Percentiles rank a stretch among this genome's conserved stretches.
These are phyloP conservation scores for Rossbeevera mucosa DNA, from an alignment of 768 basidiomycete genomes.

Conservation along the genomic window DNA sequence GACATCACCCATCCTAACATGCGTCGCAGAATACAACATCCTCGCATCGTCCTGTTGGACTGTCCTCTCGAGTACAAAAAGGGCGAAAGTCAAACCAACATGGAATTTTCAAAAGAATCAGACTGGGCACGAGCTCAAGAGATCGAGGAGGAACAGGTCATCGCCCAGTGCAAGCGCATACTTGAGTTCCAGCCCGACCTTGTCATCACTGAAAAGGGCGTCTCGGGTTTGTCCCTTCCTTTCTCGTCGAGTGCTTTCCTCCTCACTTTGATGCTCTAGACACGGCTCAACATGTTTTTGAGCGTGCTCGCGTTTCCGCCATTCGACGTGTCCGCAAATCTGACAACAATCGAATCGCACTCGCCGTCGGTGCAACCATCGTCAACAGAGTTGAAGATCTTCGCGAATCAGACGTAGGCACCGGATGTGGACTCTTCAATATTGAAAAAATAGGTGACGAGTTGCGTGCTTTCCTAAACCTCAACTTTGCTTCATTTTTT, in stretches of 20 bases:
- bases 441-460: no score
- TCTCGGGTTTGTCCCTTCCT: slow-evolving; percentile 59
- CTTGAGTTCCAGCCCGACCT: slow-evolving; percentile 93
- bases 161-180: slow-evolving; percentile 75
- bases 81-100: slow-evolving; percentile 97
- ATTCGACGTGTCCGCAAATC: slow-evolving; percentile 97
- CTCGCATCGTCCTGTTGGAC: slow-evolving; percentile 84
- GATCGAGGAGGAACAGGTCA: slow-evolving; percentile 97
- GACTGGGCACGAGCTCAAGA: slow-evolving; percentile 90
- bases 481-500: neutral
- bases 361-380: slow-evolving; percentile 41
- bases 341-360: slow-evolving; percentile 97
- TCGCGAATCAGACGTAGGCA: no score
- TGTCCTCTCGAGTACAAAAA: slow-evolving; percentile 99
- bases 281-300: slow-evolving; percentile 87
- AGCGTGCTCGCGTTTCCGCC: slow-evolving; percentile 85
- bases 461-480: no score
- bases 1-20: slow-evolving; percentile 98
- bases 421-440: no score
- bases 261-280: slow-evolving; percentile 42
- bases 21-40: slow-evolving; percentile 86
- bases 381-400: no score
- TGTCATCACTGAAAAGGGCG: slow-evolving; percentile 95
- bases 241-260: neutral
- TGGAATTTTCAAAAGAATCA: slow-evolving; percentile 91